Conservation (phyloP, 345 rosid genomes). For the Gossypium raimondii region DNA sequence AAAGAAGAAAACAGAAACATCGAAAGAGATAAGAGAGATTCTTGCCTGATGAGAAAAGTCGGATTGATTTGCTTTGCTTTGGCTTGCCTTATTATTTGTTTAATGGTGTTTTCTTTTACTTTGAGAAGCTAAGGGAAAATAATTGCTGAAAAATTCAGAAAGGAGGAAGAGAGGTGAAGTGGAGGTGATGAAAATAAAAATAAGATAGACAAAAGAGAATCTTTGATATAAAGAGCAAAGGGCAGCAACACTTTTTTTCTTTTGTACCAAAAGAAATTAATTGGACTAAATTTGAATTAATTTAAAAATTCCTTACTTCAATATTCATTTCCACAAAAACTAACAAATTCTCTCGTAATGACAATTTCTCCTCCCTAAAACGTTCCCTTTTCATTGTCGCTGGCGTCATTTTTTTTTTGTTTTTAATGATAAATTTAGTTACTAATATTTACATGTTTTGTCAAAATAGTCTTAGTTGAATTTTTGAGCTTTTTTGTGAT, state of each 20-base stretch:
- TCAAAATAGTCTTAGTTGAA: no score
- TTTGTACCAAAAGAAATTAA: no score
- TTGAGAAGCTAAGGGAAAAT: not conserved
- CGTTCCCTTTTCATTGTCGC: no score
- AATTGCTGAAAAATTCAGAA: not conserved
- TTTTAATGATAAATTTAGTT: no score
- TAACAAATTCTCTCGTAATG: no score
- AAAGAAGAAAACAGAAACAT: not conserved
- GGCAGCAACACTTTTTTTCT: not conserved
- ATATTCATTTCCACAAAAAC: no score
- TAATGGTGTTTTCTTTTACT: not conserved
- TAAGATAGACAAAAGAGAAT: not conserved
- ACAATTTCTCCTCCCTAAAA: no score
- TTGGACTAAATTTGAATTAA: no score
- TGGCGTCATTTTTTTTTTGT: no score
- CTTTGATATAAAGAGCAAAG: not conserved
- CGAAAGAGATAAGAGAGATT: not conserved
- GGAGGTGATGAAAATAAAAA: not conserved
- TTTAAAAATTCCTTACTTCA: no score
- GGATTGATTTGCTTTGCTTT: not conserved
- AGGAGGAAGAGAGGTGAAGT: not conserved
- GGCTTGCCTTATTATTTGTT: not conserved
- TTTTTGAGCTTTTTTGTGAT: no score
- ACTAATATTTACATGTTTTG: rapidly evolving
- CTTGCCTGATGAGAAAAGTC: constrained; percentile 7